phyloP scores from a whole-genome alignment of 2,329 filamentous ascomycete genomes.

The Hymenoscyphus fructigenus region DNA sequence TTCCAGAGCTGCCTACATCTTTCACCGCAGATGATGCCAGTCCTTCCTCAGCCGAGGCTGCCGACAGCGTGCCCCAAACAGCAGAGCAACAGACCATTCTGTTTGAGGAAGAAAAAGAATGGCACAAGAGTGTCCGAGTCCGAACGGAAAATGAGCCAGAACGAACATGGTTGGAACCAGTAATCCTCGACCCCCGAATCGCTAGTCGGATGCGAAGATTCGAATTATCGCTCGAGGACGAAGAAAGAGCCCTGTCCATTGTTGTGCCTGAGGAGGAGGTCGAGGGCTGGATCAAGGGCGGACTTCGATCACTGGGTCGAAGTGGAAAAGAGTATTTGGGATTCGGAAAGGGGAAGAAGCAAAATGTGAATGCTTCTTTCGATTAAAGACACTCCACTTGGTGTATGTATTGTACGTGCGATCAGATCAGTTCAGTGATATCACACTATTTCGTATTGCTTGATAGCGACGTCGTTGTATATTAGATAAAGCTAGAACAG shows the following conservation, averaged over 20 bases:
- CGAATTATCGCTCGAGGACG: constrained; percentile 66
- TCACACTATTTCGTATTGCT: not conserved
- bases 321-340: constrained; percentile 25
- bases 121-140: constrained; percentile 77
- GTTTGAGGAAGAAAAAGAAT: constrained; percentile 71
- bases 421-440: constrained; percentile 6
- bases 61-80: constrained; percentile 22
- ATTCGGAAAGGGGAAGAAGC: constrained; percentile 26
- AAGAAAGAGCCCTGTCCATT: constrained; percentile 63
- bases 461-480: not conserved
- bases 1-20: constrained; percentile 37
- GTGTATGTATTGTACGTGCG: constrained; percentile 5
- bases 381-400: not conserved
- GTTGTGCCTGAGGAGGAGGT: constrained; percentile 66
- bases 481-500: not conserved
- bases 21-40: constrained; percentile 20
- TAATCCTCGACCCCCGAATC: constrained; percentile 76
- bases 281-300: constrained; percentile 67
- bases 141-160: constrained; percentile 55
- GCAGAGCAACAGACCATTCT: constrained; percentile 66
- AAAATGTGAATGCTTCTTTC: constrained; percentile 3
- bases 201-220: constrained; percentile 78
- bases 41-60: constrained; percentile 11
- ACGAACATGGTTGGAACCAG: constrained; percentile 71
- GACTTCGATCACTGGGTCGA: constrained; percentile 49